Conservation (phyloP, 495 filamentous ascomycete genomes). For the Thermothielavioides terrestris region DNA sequence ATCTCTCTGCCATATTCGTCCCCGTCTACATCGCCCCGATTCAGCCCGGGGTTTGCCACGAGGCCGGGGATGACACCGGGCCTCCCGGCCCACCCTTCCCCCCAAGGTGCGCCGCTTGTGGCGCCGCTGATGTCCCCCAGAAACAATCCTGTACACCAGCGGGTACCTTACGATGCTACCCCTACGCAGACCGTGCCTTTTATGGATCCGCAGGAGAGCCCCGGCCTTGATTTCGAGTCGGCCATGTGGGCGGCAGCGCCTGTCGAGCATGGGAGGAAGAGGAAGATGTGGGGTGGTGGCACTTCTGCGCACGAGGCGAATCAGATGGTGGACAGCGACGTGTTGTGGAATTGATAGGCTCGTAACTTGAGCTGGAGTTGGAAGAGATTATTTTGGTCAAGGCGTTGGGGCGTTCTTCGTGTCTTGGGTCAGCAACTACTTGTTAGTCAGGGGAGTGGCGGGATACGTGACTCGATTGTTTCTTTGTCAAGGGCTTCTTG, state of each 20-base stretch:
- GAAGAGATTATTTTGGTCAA: not conserved
- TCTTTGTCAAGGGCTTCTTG: no score
- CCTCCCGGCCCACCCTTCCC: conserved; percentile 6
- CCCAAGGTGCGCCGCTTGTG: not conserved
- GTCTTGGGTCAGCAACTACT: no score
- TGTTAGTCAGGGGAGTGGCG: no score
- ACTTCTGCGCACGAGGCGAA: not conserved
- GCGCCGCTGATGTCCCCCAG: conserved; percentile 12
- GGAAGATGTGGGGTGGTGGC: not conserved
- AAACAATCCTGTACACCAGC: conserved; percentile 13
- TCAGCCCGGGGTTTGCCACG: conserved; percentile 1
- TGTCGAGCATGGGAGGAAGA: conserved; percentile 1
- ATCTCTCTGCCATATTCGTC: conserved; percentile 7
- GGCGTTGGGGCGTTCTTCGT: not conserved
- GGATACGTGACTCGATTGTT: no score
- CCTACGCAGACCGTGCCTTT: conserved; percentile 6
- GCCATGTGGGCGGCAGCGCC: not conserved
- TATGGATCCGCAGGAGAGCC: conserved; percentile 7
- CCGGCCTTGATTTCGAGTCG: not conserved
- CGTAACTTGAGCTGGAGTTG: no score
- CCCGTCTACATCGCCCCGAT: conserved; percentile 1
- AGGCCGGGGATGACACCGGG: not conserved
- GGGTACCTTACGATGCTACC: conserved; percentile 5
- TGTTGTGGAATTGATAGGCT: conserved; percentile 10
- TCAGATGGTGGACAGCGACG: conserved; percentile 14